Evolutionary conservation across 768 basidiomycete species (phyloP).

Genomic region (Russula brevipes): DNA sequence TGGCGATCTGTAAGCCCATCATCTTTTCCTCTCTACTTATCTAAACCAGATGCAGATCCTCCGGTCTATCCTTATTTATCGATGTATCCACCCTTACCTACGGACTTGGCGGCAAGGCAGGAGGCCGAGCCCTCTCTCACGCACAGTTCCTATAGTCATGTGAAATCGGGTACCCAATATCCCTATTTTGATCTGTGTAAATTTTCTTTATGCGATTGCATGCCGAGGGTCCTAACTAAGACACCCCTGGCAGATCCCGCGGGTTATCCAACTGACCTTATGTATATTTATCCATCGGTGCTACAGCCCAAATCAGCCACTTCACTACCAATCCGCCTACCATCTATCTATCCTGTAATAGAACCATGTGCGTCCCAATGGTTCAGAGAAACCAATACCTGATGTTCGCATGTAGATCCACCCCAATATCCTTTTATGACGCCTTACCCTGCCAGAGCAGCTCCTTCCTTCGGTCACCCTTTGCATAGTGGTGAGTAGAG

Average conservation of each 20-base stretch:
- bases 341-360: neutral
- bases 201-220: neutral
- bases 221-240: neutral
- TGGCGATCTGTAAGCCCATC: slow-evolving; percentile 11
- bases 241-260: slow-evolving; percentile 5
- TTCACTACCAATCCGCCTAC: neutral
- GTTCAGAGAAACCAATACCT: neutral
- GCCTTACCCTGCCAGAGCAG: neutral
- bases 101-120: neutral
- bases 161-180: slow-evolving; percentile 10
- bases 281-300: slow-evolving; percentile 8
- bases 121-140: slow-evolving; percentile 24
- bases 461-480: neutral
- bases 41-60: slow-evolving; percentile 18
- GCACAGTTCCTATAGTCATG: slow-evolving; percentile 18
- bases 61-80: slow-evolving; percentile 13
- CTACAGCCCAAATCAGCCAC: neutral
- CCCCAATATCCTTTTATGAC: slow-evolving; percentile 5
- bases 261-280: slow-evolving; percentile 12
- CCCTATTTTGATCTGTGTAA: slow-evolving; percentile 18
- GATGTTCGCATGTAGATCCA: neutral
- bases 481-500: neutral
- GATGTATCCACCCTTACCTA: neutral
- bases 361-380: slow-evolving; percentile 9
- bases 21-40: neutral